Conservation (phyloP, 2,329 filamentous ascomycete species). For the Boeremia lycopersici region DNA sequence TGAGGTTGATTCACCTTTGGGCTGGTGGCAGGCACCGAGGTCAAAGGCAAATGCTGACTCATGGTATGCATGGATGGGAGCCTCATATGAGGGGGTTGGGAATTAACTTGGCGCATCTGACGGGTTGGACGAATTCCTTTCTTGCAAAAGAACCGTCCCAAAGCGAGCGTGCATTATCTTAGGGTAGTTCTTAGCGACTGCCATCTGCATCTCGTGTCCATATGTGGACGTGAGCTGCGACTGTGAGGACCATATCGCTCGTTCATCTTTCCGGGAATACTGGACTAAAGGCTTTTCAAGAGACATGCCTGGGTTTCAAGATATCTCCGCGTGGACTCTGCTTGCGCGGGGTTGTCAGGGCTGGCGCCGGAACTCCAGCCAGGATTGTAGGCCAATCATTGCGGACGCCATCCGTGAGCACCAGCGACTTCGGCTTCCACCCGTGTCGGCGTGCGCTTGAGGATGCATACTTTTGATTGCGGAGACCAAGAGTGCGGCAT, state of each 20-base stretch:
- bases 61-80: background rate
- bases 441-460: background rate
- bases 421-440: background rate
- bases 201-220: background rate
- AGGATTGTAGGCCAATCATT: background rate
- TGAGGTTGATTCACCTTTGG: too few relatives aligned
- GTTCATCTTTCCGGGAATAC: background rate
- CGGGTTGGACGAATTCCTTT: background rate
- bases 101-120: background rate
- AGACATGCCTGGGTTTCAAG: slow-evolving; percentile 2
- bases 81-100: background rate
- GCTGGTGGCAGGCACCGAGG: background rate
- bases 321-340: slow-evolving; percentile 3
- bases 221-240: background rate
- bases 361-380: background rate
- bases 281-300: background rate
- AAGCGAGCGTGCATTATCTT: slow-evolving; percentile 2
- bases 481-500: background rate
- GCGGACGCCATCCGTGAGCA: background rate
- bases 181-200: background rate
- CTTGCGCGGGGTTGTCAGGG: slow-evolving; percentile 5
- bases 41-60: background rate
- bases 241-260: background rate
- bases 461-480: background rate
- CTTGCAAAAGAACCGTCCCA: slow-evolving; percentile 2